phyloP scores from a whole-genome alignment of 1,284 basidiomycete species.

The Fomitopsis pinicola region DNA sequence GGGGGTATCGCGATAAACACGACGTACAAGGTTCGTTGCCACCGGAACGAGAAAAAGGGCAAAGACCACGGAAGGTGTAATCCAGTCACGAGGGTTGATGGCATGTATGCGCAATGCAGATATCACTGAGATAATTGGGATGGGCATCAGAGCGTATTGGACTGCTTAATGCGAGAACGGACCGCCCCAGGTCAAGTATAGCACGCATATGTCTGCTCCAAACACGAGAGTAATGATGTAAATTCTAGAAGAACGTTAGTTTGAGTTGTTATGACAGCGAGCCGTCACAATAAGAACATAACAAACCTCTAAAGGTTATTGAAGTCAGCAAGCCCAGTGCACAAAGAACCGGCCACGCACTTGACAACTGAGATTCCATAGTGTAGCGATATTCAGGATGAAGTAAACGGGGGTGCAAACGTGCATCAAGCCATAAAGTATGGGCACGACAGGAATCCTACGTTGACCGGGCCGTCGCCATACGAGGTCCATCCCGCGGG shows the following conservation, averaged over 20 bases:
- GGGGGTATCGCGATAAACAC: neutral
- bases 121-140: neutral
- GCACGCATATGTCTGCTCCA: neutral
- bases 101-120: neutral
- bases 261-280: neutral
- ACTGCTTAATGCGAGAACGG: neutral
- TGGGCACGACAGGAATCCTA: neutral
- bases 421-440: neutral
- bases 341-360: neutral
- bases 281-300: neutral
- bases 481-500: neutral
- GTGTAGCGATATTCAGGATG: neutral
- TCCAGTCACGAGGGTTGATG: neutral
- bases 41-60: neutral
- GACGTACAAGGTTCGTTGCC: neutral
- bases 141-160: neutral
- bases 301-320: neutral
- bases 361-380: neutral
- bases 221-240: neutral
- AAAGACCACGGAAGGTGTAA: neutral
- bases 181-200: neutral
- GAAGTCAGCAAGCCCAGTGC: neutral
- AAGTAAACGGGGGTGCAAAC: neutral
- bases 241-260: neutral
- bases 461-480: neutral